Percentiles rank a stretch among this genome's conserved stretches.
These are phyloP conservation scores for Tricholoma matsutake DNA, from an alignment of 768 basidiomycete genomes.

Conservation along the genomic window DNA sequence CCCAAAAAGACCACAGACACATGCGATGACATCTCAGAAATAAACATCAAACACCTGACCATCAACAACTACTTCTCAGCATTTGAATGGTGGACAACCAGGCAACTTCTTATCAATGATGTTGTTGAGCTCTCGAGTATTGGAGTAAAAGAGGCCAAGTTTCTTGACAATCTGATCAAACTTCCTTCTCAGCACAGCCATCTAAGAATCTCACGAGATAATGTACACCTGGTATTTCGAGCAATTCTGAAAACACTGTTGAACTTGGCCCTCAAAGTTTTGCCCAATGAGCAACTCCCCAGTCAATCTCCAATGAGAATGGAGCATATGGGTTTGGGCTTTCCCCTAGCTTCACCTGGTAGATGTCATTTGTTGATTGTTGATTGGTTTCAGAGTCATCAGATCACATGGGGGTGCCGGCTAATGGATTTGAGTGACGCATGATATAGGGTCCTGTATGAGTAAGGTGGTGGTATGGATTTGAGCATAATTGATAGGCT, in stretches of 20 bases:
- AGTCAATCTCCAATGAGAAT: slow-evolving; percentile 34
- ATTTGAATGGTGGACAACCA: too few species aligned
- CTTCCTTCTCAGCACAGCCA: neutral
- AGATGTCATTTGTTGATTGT: too few species aligned
- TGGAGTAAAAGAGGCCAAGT: slow-evolving; percentile 23
- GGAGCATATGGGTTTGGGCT: too few species aligned
- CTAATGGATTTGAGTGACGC: neutral
- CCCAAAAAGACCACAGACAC: too few species aligned
- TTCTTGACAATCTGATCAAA: slow-evolving; percentile 18
- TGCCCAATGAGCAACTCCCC: slow-evolving; percentile 38
- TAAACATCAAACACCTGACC: neutral
- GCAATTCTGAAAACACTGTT: slow-evolving; percentile 20
- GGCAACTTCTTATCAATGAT: neutral
- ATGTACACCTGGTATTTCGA: slow-evolving; percentile 37
- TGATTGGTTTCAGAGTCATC: slow-evolving; percentile 4
- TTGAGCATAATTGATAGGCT: neutral
- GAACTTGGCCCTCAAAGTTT: too few species aligned
- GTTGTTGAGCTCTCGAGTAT: slow-evolving; percentile 22
- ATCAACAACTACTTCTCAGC: too few species aligned
- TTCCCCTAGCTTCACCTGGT: too few species aligned
- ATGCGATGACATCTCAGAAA: slow-evolving; percentile 20
- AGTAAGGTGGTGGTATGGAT: neutral
- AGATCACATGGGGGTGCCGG: neutral
- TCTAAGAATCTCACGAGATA: neutral
- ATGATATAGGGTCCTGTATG: too few species aligned